Base-by-base conservation (phyloP, 192 early-diverging fungal genomes). In the Coemansia sp. region DNA sequence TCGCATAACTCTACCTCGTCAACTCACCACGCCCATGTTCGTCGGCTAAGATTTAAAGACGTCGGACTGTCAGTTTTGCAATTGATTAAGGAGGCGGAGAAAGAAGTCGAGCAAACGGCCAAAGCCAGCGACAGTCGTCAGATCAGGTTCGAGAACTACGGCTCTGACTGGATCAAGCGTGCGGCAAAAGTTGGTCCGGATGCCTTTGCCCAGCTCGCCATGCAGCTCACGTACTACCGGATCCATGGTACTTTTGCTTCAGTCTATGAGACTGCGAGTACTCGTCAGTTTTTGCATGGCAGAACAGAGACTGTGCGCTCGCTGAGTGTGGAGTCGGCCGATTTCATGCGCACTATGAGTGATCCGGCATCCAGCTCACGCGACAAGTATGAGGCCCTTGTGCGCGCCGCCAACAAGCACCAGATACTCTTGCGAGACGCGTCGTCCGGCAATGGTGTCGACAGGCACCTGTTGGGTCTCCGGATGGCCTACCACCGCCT, bases 251-350 rank as follows among this genome's bases (percentile, higher is more conserved):
- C 76, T 16, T 75, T 87, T 57, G 87, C 90, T 9, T 78, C 93
- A 2, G 92, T 92, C 3, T 97, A 97, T 72, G 96, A 97, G 76
- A 93, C 96, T 16, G 92, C 89, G 8, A 88, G 88, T 47, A 96
- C 94, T 3, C 87, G 96, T 24, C 79, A 91, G 65, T 97, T 88
- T 77, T 68, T 89, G 54, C 90, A 90, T 64, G 96, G 96, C 20
- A 87, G 96, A 22, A 97, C 96, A 0, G 96, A 96, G 69, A 95
- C 94, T 0, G 91, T 89, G 55, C 87, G 96, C 20, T 91, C 93
- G 11, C 79, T 94, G 18, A 92, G 90, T n/a, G 55, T 76, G 0
- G 94, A 92, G 22, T 87, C 87, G 5, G 87, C 87, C 22, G 87
- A 71, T 0, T 95, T 96, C 85, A 86, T 94, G 27, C 74, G 86